phyloP scores from a whole-genome alignment of 2,329 filamentous ascomycete species.

The Cyphellophora europaea region DNA sequence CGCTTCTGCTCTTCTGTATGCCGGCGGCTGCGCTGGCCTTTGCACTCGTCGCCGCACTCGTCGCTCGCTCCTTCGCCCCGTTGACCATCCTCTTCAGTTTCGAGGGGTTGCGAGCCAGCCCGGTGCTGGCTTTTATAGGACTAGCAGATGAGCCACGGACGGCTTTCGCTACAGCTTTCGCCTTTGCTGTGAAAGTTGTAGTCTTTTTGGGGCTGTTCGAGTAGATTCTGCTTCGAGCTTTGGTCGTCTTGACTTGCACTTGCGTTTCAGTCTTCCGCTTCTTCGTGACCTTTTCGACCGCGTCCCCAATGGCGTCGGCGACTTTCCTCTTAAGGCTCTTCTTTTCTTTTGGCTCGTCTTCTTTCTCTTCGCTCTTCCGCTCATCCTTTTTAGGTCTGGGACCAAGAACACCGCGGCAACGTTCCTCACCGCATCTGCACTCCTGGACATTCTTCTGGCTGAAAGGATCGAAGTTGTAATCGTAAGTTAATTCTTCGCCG shows the following conservation, averaged over 20 bases:
- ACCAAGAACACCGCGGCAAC: conserved; percentile 53
- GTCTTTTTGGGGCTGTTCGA: conserved; percentile 6
- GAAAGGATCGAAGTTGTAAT: conserved; percentile 64
- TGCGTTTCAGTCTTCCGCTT: conserved; percentile 4
- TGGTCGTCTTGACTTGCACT: conserved; percentile 2
- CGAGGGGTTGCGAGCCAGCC: conserved; percentile 9
- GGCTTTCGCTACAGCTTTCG: conserved; percentile 4
- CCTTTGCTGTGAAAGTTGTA: not conserved
- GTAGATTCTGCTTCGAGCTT: conserved; percentile 6
- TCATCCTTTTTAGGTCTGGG: conserved; percentile 53
- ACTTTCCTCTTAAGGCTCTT: conserved; percentile 9
- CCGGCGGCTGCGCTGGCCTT: not conserved
- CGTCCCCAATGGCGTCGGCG: conserved; percentile 13
- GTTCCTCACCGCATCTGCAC: conserved; percentile 52
- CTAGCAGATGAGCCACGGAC: not conserved
- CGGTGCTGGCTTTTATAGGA: conserved; percentile 1
- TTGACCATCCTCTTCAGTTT: conserved; percentile 11
- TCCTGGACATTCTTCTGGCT: conserved; percentile 54
- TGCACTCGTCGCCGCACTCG: not conserved
- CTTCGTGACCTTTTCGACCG: conserved; percentile 11
- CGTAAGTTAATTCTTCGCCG: conserved; percentile 92
- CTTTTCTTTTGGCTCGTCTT: conserved; percentile 10
- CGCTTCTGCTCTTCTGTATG: not conserved
- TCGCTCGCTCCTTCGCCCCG: not conserved
- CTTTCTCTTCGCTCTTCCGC: conserved; percentile 12